Conservation (phyloP, 2,329 filamentous ascomycete species). For the Talaromyces amestolkiae region DNA sequence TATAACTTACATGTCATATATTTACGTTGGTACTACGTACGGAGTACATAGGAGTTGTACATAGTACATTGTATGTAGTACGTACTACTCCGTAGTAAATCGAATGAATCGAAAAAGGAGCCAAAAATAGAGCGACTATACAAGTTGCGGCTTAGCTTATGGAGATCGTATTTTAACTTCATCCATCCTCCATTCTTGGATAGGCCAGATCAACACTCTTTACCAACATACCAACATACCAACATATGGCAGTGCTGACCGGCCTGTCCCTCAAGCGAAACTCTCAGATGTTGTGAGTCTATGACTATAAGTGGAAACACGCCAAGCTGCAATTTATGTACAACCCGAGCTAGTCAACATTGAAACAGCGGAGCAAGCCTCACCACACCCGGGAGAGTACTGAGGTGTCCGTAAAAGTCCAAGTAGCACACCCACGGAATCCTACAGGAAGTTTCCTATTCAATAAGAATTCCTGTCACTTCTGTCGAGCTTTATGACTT, state of each 20-base stretch:
- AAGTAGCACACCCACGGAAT: not conserved
- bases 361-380: not conserved
- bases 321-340: constrained; percentile 1
- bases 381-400: not conserved
- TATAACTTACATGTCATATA: not conserved
- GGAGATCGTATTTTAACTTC: not conserved
- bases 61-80: not conserved
- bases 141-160: constrained; percentile 1
- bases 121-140: constrained; percentile 3
- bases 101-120: not conserved
- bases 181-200: not conserved
- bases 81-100: not conserved
- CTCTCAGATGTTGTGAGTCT: not conserved
- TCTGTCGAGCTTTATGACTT: not conserved
- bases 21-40: not conserved
- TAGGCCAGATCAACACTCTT: not conserved
- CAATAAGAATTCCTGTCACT: not conserved
- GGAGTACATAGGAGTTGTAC: not conserved
- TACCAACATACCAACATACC: not conserved
- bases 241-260: not conserved
- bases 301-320: not conserved
- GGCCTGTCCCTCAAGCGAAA: not conserved
- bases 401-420: not conserved
- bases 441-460: not conserved
- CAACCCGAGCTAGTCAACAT: not conserved